These are phyloP conservation scores for Parietaria judaica DNA, from an alignment of 306 rosid species.

Conservation along the genomic window DNA sequence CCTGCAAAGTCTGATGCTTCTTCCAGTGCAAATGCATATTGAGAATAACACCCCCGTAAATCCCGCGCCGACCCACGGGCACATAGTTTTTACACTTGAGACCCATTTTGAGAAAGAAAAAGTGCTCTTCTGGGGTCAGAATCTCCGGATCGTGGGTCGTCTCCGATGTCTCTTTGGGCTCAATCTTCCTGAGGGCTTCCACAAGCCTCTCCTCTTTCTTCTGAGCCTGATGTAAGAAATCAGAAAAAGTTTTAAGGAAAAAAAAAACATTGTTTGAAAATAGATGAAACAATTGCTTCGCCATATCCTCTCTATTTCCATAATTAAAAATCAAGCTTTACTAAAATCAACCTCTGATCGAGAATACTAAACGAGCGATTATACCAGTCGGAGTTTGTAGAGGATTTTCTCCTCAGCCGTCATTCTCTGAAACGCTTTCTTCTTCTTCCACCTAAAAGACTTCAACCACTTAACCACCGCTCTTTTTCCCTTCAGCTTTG, in stretches of 20 bases:
- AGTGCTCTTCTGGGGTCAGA: constrained; percentile 92
- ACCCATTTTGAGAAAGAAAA: constrained; percentile 92
- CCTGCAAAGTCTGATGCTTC: constrained; percentile 89
- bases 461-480: constrained; percentile 90
- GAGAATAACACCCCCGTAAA: constrained; percentile 89
- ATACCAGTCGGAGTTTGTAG: constrained; percentile 61
- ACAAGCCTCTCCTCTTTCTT: constrained; percentile 63
- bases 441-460: constrained; percentile 74
- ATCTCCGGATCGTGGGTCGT: constrained; percentile 91
- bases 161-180: constrained; percentile 68
- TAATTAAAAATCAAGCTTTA: no score
- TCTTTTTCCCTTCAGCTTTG: constrained; percentile 73
- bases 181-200: constrained; percentile 70
- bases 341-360: no score
- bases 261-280: no score
- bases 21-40: constrained; percentile 99
- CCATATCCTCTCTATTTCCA: no score
- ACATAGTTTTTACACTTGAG: constrained; percentile 81
- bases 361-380: background rate
- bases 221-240: constrained; percentile 47
- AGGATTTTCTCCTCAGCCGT: constrained; percentile 67
- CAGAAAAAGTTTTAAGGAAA: background rate
- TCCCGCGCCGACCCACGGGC: constrained; percentile 93
- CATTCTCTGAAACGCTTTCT: constrained; percentile 77
- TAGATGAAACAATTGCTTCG: no score